phyloP scores from a whole-genome alignment of 192 early-diverging fungal species.

The Geranomyces variabilis region DNA sequence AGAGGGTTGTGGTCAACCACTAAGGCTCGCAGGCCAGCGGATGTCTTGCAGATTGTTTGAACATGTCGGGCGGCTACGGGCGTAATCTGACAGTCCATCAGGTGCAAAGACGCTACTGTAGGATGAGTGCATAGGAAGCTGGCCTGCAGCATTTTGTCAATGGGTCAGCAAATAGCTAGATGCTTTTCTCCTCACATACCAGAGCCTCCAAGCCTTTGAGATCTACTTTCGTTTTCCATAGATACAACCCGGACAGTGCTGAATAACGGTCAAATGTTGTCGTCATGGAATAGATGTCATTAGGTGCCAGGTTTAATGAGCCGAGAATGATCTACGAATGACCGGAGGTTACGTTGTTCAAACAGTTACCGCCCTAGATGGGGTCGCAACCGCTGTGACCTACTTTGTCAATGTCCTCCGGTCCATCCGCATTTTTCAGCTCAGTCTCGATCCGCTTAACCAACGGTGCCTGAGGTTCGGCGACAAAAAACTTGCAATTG shows the following conservation, averaged over 20 bases:
- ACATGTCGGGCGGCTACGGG: constrained; percentile 26
- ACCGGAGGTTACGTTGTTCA: too few relatives aligned
- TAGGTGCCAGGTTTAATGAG: constrained; percentile 27
- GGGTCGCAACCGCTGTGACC: background rate
- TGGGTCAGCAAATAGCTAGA: background rate
- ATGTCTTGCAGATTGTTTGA: constrained; percentile 3
- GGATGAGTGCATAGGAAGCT: constrained; percentile 35
- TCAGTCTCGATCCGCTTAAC: constrained; percentile 41
- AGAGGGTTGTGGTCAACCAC: constrained; percentile 47
- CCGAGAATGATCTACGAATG: constrained; percentile 37
- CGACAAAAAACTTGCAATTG: constrained; percentile 45
- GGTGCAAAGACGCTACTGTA: constrained; percentile 39
- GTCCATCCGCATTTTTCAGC: constrained; percentile 21
- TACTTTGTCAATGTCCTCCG: constrained; percentile 50
- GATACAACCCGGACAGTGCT: constrained; percentile 34
- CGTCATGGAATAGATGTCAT: constrained; percentile 43
- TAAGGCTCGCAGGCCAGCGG: constrained; percentile 32
- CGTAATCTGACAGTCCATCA: constrained; percentile 47
- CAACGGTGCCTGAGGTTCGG: constrained; percentile 42
- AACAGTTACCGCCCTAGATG: too few relatives aligned
- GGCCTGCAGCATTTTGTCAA: constrained; percentile 17
- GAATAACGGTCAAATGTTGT: constrained; percentile 40
- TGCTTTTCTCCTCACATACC: constrained; percentile 14
- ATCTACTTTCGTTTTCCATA: constrained; percentile 39
- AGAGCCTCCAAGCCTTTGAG: constrained; percentile 39